Evolutionary conservation across 148 eudicot genomes (phyloP), one percentile per base, ranked within the genome.

Genomic region (Vaccinium corymbosum): DNA sequence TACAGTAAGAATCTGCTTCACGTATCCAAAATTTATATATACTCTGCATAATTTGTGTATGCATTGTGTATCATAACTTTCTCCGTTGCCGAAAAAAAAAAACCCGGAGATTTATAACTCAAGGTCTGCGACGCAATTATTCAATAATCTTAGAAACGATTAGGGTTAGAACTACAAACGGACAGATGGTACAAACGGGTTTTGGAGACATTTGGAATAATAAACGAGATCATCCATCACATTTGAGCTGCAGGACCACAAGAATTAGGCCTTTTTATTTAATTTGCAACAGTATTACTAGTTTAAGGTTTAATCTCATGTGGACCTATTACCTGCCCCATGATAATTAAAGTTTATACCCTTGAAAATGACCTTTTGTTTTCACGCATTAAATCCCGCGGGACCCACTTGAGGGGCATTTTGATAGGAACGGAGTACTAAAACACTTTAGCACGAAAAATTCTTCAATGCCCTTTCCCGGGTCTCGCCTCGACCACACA

Each of bases 271-370:
- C 12, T 66, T 27, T 9, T 66, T 57, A 57, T 57, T 66, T 66
- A 66, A 66, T 11, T 25, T 4, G 0, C 72, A 66, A 66, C 35
- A 7, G 25, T 25, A 10, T 66, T 12, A 27, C 27, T 27, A n/a
- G 72, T 66, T 22, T 66, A 66, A 22, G 16, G 72, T 1, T 66
- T 66, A 66, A 66, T 66, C 72, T 25, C 68, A n/a, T 66, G 72
- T 66, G 72, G 72, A 12, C 72, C 72, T 25, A 66, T 25, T 27
- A 66, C 72, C 35, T 22, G 72, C 72, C 72, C 72, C 72, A 66
- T 66, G 6, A 66, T 66, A 22, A 66, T 62, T 62, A 20, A 62
- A 25, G 68, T n/a, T 62, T 59, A 17, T 62, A n/a, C 68, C 68
- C 29, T n/a, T 20, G 68, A 62, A 8, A 7, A 20, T n/a, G 68